Conservation (phyloP, 2,329 filamentous ascomycete genomes). For the Talaromyces sp. region DNA sequence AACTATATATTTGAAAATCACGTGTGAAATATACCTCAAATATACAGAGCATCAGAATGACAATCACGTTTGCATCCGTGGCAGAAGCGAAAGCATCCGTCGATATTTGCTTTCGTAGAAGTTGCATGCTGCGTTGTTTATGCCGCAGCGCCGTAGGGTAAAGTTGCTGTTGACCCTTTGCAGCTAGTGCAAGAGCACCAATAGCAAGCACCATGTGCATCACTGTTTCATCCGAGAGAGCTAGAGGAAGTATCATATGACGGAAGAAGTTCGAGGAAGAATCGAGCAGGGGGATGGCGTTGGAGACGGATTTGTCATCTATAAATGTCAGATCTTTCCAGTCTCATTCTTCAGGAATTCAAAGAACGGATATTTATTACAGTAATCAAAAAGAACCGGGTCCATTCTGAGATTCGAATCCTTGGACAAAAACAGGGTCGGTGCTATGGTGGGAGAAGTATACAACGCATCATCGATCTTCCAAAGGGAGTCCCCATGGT, state of each 20-base stretch:
- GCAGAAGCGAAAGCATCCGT: constrained; percentile 4
- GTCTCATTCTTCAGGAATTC: neutral
- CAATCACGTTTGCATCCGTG: constrained; percentile 13
- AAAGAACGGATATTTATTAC: neutral
- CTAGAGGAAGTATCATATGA: constrained; percentile 12
- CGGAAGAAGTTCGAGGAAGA: constrained; percentile 12
- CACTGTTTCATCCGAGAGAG: constrained; percentile 7
- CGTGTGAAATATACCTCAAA: constrained; percentile 9
- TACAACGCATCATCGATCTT: constrained; percentile 3
- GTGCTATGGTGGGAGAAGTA: constrained; percentile 1
- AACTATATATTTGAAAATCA: no score
- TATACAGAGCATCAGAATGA: constrained; percentile 13
- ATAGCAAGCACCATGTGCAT: constrained; percentile 14
- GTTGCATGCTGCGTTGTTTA: constrained; percentile 13
- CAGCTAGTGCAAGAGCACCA: constrained; percentile 10
- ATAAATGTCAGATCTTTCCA: neutral
- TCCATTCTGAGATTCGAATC: neutral
- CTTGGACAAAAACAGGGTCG: constrained; percentile 3
- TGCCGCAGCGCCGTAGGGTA: constrained; percentile 12
- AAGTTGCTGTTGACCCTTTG: constrained; percentile 4
- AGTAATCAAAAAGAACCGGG: constrained; percentile 10
- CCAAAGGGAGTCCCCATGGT: neutral
- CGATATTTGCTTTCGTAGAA: constrained; percentile 13
- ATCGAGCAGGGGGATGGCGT: constrained; percentile 13
- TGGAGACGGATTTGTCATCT: constrained; percentile 12